Percentiles rank a stretch among this genome's conserved stretches.
These are phyloP conservation scores for Rhododendron mucronatum DNA, from an alignment of 148 eudicot species.

Conservation along the genomic window DNA sequence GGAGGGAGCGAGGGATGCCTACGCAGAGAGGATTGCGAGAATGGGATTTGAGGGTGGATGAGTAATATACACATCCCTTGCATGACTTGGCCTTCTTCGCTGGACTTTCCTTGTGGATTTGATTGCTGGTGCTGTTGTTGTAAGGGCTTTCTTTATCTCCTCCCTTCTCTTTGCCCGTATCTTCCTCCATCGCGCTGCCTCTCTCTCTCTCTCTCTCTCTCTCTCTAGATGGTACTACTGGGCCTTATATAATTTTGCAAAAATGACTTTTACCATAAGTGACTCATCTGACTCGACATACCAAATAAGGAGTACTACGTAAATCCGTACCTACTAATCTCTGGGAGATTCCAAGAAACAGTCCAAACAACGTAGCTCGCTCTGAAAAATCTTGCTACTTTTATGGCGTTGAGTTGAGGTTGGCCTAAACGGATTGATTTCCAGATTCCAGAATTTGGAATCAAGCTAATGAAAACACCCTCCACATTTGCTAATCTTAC, in stretches of 20 bases:
- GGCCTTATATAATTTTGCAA: neutral
- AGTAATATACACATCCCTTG: conserved; percentile 72
- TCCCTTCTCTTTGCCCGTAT: neutral
- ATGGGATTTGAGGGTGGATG: conserved; percentile 66
- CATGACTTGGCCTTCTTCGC: conserved; percentile 59
- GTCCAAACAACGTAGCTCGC: too few relatives aligned
- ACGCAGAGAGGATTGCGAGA: conserved; percentile 76
- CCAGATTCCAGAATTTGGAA: too few relatives aligned
- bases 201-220: neutral
- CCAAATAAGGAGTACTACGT: too few relatives aligned
- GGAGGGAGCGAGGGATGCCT: conserved; percentile 71
- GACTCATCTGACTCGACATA: too few relatives aligned
- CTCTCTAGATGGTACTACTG: neutral
- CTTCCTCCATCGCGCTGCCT: neutral
- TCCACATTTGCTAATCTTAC: too few relatives aligned
- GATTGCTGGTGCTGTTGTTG: neutral
- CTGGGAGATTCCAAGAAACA: too few relatives aligned
- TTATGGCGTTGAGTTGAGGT: too few relatives aligned
- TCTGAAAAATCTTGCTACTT: too few relatives aligned
- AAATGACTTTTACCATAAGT: too few relatives aligned
- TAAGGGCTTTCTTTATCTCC: neutral
- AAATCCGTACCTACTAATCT: neutral
- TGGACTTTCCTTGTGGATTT: neutral
- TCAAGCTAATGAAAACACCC: too few relatives aligned
- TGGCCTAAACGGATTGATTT: too few relatives aligned